Conservation (phyloP, 2,329 filamentous ascomycete genomes). For the Parasarocladium wereldwijsianum region DNA sequence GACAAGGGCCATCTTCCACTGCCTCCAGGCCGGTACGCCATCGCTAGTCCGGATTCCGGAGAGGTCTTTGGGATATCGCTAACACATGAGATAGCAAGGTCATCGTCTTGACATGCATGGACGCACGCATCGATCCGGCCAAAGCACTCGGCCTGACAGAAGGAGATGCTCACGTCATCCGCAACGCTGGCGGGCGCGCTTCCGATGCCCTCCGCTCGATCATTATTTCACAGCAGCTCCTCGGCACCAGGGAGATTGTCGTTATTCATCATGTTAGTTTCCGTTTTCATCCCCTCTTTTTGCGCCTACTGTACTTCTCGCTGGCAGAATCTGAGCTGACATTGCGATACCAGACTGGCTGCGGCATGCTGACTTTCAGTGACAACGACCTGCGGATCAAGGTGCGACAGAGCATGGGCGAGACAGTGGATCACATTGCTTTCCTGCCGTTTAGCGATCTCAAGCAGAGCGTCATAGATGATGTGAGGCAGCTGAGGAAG, state of each 20-base stretch:
- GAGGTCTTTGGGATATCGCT: too few relatives aligned
- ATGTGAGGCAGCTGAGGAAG: conserved; percentile 47
- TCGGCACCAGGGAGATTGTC: conserved; percentile 62
- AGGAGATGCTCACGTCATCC: conserved; percentile 66
- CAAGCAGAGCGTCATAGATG: conserved; percentile 47
- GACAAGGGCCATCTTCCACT: conserved; percentile 51
- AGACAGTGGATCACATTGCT: conserved; percentile 34
- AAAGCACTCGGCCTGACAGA: conserved; percentile 55
- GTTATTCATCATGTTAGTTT: conserved; percentile 51
- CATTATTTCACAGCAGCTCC: conserved; percentile 64
- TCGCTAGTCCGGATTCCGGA: too few relatives aligned
- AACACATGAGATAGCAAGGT: not conserved
- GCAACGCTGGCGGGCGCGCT: conserved; percentile 56
- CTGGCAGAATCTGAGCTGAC: too few relatives aligned
- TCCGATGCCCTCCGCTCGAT: conserved; percentile 59
- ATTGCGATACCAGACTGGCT: conserved; percentile 20
- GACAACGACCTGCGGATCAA: conserved; percentile 40
- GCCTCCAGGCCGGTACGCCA: conserved; percentile 46
- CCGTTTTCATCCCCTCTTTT: too few relatives aligned
- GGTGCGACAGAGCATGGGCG: conserved; percentile 44
- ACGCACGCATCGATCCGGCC: conserved; percentile 56
- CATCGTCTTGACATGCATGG: conserved; percentile 60
- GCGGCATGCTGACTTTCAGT: conserved; percentile 52
- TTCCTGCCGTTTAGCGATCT: conserved; percentile 54
- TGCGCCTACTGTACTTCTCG: too few relatives aligned